Evolutionary conservation across 139 green algal genomes (phyloP), one percentile per base, ranked within the genome.

Genomic region (Choricystis sp.): DNA sequence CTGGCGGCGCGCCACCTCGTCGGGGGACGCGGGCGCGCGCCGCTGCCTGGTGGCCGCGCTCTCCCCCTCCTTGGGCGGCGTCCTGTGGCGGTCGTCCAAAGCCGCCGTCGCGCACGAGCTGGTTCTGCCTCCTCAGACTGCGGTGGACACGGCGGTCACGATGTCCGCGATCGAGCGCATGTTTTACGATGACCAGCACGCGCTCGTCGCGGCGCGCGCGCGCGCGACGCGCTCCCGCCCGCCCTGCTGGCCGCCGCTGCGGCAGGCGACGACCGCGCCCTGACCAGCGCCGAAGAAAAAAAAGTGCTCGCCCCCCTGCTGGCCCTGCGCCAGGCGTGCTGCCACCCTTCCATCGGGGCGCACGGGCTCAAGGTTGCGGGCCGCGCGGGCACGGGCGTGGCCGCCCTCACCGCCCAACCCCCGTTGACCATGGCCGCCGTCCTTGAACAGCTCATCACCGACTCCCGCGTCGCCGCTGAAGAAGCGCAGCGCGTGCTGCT

Each of bases 1-100:
- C 84, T 94, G 85, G 82, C 31, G 30, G 19, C 56, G 62, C 16
- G 69, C 64, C 16, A 66, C 86, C 49, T 62, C 58, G 2, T 74
- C 76, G 23, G 68, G 59, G 27, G 27, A 56, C 2, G 61, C 56
- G 29, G 80, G 74, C 29, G 60, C 49, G 3, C 59, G 52, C 2
- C 60, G 52, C 20, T 59, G 48, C 55, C 74, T 86, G 64, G 40
- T 85, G 48, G 49, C 19, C 1, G 31, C 79, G 64, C 66, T 90
- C 31, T 67, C 60, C 20, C 78, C 79, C 0, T 63, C 77, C 1
- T 5, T 56, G 16, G 84, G 85, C 23, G 84, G 84, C 29, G 70
- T 97, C 31, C 75, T 97, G 74, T 96, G 89, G 91, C 79, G 91
- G 58, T 85, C 68, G 1, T 63, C 74, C 48, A 95, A 94, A 72